Conservation (phyloP, 1,284 basidiomycete species). For the Microbotryum saponariae region DNA sequence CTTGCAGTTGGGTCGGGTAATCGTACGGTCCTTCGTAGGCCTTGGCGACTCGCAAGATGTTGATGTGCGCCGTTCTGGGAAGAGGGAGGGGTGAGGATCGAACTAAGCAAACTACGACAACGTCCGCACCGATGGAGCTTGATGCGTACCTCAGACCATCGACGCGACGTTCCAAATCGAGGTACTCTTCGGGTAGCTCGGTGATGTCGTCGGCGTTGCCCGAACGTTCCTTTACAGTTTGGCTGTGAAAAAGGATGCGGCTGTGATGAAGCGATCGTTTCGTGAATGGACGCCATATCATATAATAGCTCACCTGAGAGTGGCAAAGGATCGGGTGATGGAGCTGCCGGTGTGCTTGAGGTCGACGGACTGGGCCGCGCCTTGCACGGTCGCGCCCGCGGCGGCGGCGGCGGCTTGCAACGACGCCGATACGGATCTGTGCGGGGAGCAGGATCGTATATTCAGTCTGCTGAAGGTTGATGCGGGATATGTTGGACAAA, state of each 20-base stretch:
- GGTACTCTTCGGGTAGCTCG: slow-evolving; percentile 89
- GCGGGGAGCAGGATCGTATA: background rate
- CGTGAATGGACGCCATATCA: too few species aligned
- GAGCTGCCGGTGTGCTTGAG: slow-evolving; percentile 26
- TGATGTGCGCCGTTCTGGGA: slow-evolving; percentile 53
- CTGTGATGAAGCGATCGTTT: too few species aligned
- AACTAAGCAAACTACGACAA: too few species aligned
- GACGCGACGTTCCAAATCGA: slow-evolving; percentile 85
- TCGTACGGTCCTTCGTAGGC: slow-evolving; percentile 74
- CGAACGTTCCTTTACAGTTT: slow-evolving; percentile 58
- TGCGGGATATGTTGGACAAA: background rate
- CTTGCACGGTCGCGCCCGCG: slow-evolving; percentile 16
- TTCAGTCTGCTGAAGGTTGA: background rate
- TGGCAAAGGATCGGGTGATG: slow-evolving; percentile 27
- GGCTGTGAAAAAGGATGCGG: slow-evolving; percentile 1
- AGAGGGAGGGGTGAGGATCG: too few species aligned
- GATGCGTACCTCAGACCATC: slow-evolving; percentile 67
- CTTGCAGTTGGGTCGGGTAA: slow-evolving; percentile 56
- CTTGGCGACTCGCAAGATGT: slow-evolving; percentile 59
- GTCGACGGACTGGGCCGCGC: slow-evolving; percentile 26
- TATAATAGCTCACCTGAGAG: background rate
- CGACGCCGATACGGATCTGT: slow-evolving; percentile 7
- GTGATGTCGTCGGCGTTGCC: slow-evolving; percentile 91
- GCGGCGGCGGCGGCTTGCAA: slow-evolving; percentile 19
- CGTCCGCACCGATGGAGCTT: too few species aligned